Evolutionary conservation across 2,329 filamentous ascomycete genomes (phyloP), one percentile per base, ranked within the genome.

Genomic region (Alternaria arborescens): DNA sequence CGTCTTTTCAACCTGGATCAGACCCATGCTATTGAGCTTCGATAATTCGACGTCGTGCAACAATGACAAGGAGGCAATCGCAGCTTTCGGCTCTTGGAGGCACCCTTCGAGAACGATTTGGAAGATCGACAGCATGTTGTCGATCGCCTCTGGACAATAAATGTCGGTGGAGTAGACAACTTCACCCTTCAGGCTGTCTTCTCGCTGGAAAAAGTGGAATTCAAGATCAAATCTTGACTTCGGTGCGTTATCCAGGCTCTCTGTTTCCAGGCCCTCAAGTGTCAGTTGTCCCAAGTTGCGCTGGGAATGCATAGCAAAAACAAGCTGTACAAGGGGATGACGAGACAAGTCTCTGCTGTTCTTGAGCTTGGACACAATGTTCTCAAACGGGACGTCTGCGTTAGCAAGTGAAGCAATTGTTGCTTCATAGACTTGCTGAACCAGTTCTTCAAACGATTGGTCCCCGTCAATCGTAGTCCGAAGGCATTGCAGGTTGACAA

Each of bases 401-500:
- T 42, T 52, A 1, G 55, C 55, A n/a, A 40, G 22, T 1, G 55
- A 58, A 5, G 47, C 40, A 10, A 52, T 24, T 5, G 10, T 18
- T 5, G 16, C 16, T 4, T 5, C 8, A 3, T 46, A 10, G 6
- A 58, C 55, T 7, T 58, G 55, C 4, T 46, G 20, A 1, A 64
- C 62, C 1, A 64, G 52, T 10, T 51, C 22, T 24, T 56, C 24
- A 34, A 64, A 64, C 3, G 50, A 24, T n/a, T 54, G 47, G 3
- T 62, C 41, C 2, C 2, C 28, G 28, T 30, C 22, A 20, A 64
- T 22, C 3, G 18, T 59, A 3, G 18, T 62, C 12, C 59, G 54
- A 26, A 64, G 30, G n/a, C 61, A 64, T 10, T 64, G 61, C 12
- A 61, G 40, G 24, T 64, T 64, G 18, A 64, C 54, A 56, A 64